These are phyloP conservation scores for Linaria vulgaris DNA, from an alignment of 257 asterid species.

Conservation along the genomic window DNA sequence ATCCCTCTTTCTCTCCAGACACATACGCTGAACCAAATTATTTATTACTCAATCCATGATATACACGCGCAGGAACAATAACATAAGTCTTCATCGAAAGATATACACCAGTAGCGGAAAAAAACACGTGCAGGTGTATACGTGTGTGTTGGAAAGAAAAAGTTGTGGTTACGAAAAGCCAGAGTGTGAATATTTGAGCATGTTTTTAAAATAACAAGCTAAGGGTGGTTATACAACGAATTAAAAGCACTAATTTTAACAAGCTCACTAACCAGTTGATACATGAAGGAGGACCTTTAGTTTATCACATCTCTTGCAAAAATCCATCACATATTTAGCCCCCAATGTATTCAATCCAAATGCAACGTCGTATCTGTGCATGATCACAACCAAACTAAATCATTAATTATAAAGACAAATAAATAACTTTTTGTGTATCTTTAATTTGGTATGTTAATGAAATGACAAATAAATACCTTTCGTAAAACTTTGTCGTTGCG, in stretches of 20 bases:
- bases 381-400: constrained; percentile 24
- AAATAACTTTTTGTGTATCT: too few species aligned
- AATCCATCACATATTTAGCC: constrained; percentile 37
- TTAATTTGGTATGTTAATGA: background rate
- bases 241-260: constrained; percentile 40
- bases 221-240: constrained; percentile 37
- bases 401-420: too few species aligned
- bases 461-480: constrained; percentile 40
- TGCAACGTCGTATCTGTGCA: constrained; percentile 32
- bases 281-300: constrained; percentile 46
- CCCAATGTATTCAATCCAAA: constrained; percentile 43
- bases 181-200: too few species aligned
- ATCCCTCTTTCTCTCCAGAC: constrained; percentile 54
- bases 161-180: too few species aligned
- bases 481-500: constrained; percentile 89
- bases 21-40: constrained; percentile 50
- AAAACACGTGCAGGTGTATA: too few species aligned
- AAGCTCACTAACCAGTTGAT: constrained; percentile 59
- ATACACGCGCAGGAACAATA: too few species aligned
- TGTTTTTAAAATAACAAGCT: constrained; percentile 43
- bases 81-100: constrained; percentile 15
- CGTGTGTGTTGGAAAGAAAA: too few species aligned
- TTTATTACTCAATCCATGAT: background rate
- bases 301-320: constrained; percentile 41
- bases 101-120: too few species aligned